Evolutionary conservation across 2,329 filamentous ascomycete species (phyloP).

Genomic region (Metarhizium sp.): DNA sequence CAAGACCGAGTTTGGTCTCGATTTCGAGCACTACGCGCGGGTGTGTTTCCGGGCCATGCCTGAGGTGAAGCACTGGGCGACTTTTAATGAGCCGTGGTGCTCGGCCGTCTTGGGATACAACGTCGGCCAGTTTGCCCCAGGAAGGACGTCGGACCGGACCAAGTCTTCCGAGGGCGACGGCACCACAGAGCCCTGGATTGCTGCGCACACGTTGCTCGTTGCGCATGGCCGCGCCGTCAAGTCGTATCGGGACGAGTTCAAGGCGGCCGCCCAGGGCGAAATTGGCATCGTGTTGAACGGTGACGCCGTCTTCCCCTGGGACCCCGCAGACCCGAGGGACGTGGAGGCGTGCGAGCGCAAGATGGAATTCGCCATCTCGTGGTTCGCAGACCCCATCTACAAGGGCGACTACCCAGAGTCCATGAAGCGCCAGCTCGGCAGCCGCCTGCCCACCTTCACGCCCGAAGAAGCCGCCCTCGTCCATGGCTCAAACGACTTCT

Average conservation of each 20-base stretch:
- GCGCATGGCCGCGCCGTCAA: conserved; percentile 76
- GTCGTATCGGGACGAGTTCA: conserved; percentile 75
- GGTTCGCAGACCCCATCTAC: conserved; percentile 86
- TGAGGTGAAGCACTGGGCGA: conserved; percentile 81
- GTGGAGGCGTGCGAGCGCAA: conserved; percentile 70
- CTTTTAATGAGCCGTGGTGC: conserved; percentile 87
- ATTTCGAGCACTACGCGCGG: conserved; percentile 72
- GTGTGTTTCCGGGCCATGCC: conserved; percentile 65
- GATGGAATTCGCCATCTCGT: conserved; percentile 78
- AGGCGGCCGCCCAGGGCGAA: conserved; percentile 59
- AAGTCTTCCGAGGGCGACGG: conserved; percentile 66
- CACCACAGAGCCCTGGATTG: conserved; percentile 70
- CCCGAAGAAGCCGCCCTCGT: conserved; percentile 64
- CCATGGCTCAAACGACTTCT: conserved; percentile 83
- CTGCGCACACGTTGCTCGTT: conserved; percentile 70
- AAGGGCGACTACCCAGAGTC: conserved; percentile 74
- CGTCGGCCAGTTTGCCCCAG: conserved; percentile 69
- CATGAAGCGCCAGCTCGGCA: conserved; percentile 73
- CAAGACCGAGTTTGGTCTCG: conserved; percentile 71
- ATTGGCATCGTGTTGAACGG: conserved; percentile 87
- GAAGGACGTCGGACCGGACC: conserved; percentile 66
- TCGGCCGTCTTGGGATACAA: conserved; percentile 73
- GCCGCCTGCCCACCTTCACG: conserved; percentile 67
- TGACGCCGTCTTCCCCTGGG: conserved; percentile 76
- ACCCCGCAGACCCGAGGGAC: conserved; percentile 64